A percentile compares a stretch with the other conserved stretches of the same genome.
Conservation (phyloP, 805 yeast species). For the Osmozyma mogii region DNA sequence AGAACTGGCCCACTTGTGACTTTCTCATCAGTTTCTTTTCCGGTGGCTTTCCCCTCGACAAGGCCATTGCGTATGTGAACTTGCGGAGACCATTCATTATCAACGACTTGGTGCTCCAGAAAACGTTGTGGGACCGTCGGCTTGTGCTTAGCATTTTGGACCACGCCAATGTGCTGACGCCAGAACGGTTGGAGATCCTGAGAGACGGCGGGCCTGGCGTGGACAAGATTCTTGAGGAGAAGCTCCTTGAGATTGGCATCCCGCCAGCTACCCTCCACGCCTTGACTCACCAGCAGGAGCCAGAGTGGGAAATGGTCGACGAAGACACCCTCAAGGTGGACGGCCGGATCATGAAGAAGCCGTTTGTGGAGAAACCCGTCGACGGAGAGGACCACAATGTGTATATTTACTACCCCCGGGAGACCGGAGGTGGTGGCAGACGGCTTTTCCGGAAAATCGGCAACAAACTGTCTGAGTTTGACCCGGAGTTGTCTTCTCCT, state of each 20-base stretch:
- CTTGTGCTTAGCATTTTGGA: conserved; percentile 73
- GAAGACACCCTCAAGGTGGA: conserved; percentile 68
- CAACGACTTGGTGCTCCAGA: conserved; percentile 86
- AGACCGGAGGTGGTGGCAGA: conserved; percentile 97
- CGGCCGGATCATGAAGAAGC: conserved; percentile 69
- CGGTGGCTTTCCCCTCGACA: conserved; percentile 93
- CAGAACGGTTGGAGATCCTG: conserved; percentile 77
- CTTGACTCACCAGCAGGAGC: conserved; percentile 65
- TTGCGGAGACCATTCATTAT: conserved; percentile 83
- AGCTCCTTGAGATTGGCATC: conserved; percentile 39
- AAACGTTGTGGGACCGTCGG: conserved; percentile 95
- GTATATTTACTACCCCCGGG: conserved; percentile 78
- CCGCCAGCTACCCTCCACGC: conserved; percentile 40
- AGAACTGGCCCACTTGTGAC: conserved; percentile 99
- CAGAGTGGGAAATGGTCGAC: conserved; percentile 81
- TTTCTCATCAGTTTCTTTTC: conserved; percentile 88
- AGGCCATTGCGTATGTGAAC: conserved; percentile 86
- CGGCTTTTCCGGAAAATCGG: conserved; percentile 92
- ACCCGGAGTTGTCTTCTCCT: conserved; percentile 64
- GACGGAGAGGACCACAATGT: conserved; percentile 99
- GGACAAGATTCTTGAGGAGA: conserved; percentile 41
- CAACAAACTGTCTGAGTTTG: conserved; percentile 93
- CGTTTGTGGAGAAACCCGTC: conserved; percentile 97
- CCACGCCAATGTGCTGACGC: conserved; percentile 82
- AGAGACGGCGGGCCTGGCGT: conserved; percentile 96